Percentiles rank a stretch among this genome's conserved stretches.
Conservation (phyloP, 768 basidiomycete genomes). For the Hygrophoropsis aurantiaca region DNA sequence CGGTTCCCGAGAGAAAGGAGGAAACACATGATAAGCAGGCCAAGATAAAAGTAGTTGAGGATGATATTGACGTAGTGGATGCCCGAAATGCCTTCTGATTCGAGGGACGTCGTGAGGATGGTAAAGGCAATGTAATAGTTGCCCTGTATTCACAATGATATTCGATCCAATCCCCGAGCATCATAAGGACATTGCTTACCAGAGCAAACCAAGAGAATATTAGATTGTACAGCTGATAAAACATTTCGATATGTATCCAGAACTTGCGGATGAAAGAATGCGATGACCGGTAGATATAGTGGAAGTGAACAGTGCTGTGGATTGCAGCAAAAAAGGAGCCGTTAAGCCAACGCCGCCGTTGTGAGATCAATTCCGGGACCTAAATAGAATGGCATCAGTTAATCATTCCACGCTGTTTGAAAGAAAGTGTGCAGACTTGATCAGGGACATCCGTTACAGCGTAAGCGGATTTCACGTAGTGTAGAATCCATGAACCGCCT, state of each 20-base stretch:
- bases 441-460: constrained; percentile 94
- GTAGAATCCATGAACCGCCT: constrained; percentile 85
- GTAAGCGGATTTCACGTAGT: constrained; percentile 95
- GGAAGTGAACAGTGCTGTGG: constrained; percentile 89
- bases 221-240: constrained; percentile 88
- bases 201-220: constrained; percentile 92
- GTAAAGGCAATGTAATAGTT: constrained; percentile 91
- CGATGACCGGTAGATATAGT: constrained; percentile 91
- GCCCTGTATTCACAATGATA: constrained; percentile 45
- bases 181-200: constrained; percentile 37
- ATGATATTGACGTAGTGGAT: constrained; percentile 74
- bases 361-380: constrained; percentile 92
- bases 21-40: constrained; percentile 84
- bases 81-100: constrained; percentile 58
- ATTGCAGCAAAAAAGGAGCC: constrained; percentile 98
- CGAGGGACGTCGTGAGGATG: constrained; percentile 74
- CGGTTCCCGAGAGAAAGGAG: constrained; percentile 87
- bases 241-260: constrained; percentile 92
- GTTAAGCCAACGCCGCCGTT: constrained; percentile 95
- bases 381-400: constrained; percentile 20
- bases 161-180: neutral
- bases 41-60: constrained; percentile 86
- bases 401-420: no score
- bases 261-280: constrained; percentile 82
- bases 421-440: constrained; percentile 48